Base-by-base conservation (phyloP, 2,329 filamentous ascomycete genomes). In the Zalaria sp. region DNA sequence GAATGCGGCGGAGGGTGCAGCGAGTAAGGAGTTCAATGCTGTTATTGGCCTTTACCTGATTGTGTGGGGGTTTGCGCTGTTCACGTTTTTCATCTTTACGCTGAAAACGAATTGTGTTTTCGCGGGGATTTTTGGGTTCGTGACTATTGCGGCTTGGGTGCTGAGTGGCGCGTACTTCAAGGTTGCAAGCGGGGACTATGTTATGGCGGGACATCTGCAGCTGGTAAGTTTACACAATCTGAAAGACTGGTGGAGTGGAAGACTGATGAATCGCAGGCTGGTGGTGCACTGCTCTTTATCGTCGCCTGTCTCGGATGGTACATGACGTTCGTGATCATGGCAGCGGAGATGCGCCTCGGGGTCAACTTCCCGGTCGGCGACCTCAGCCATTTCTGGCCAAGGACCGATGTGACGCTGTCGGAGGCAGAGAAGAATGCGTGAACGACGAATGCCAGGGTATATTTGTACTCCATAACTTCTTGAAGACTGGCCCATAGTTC, bases 321-420 rank as follows among this genome's bases (percentile, higher is more conserved):
- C 45, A 69, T 72, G 56, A 65, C 66, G 6, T 63, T 72, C 38
- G 68, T 71, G 4, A 72, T 72, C 43, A 71, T 72, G 65, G 63
- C 65, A 1, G 66, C 63, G 3, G 69, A 73, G 56, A 72, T 72
- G 67, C 59, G 68, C 3, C 64, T 72, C 41, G 62, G 63, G 0
- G 45, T 72, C 32, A 65, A 58, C 27, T 57, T 72, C 3, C 69
- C 69, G 0, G 66, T 73, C 1, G 68, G 68, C 4, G 69, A 73
- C 47, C 57, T 73, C 8, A 70, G 62, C 39, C 65, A 63, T 37
- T 65, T 68, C 41, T 73, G 69, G 69, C 47, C 50, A 9, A 35
- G 42, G 11, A 49, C 47, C 5, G 47, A 52, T 36, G 42, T 44
- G 3, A 26, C 42, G 25, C 18, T 44, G 35, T 42, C 38, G 27